These are phyloP conservation scores for Silene latifolia DNA, from an alignment of 148 eudicot species.

Conservation along the genomic window DNA sequence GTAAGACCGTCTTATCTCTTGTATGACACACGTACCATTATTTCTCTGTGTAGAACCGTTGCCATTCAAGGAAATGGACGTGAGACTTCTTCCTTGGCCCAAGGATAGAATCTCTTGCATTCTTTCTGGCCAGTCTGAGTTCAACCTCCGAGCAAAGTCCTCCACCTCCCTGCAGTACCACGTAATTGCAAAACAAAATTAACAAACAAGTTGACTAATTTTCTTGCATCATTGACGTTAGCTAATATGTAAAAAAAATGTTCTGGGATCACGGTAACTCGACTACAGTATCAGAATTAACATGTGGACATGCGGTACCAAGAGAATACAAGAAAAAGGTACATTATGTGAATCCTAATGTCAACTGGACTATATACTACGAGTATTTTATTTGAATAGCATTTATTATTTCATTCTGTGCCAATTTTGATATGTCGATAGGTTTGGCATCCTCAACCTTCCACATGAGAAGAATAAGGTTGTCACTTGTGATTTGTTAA, in stretches of 20 bases:
- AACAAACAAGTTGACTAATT: not conserved
- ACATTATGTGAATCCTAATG: not conserved
- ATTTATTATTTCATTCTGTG: not conserved
- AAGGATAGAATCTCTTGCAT: conserved; percentile 59
- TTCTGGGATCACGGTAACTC: not conserved
- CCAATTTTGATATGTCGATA: not conserved
- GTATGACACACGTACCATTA: conserved; percentile 31
- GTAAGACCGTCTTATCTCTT: no score
- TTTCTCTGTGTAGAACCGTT: conserved; percentile 41
- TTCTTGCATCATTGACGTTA: not conserved
- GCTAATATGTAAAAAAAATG: not conserved
- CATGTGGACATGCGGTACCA: not conserved
- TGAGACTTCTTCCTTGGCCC: conserved; percentile 49
- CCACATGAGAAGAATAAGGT: not conserved
- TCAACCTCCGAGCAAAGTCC: conserved; percentile 81
- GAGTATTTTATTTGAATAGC: not conserved
- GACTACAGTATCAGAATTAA: not conserved
- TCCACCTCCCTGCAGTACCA: conserved; percentile 63
- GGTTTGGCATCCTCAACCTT: not conserved
- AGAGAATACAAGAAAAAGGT: not conserved
- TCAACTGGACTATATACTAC: not conserved
- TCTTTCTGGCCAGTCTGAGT: conserved; percentile 79
- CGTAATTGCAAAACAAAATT: conserved; percentile 3
- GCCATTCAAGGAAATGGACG: conserved; percentile 35
- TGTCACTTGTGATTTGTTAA: not conserved